Evolutionary conservation across 495 filamentous ascomycete species (phyloP).

Genomic region (Daldinia concentrica): DNA sequence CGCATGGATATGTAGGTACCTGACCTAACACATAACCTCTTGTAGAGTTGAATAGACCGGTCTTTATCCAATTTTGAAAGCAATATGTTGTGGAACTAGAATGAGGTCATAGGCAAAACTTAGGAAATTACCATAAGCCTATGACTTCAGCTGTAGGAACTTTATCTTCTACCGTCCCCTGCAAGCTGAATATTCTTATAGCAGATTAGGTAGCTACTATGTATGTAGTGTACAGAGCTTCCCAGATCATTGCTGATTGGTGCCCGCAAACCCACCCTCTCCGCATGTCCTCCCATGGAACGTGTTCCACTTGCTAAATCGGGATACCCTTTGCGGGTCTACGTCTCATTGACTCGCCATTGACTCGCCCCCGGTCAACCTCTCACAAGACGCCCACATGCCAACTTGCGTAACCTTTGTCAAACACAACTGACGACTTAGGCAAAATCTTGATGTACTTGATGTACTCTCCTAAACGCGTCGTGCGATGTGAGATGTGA

Average conservation of each 20-base stretch:
- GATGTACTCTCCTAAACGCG: slow-evolving; percentile 6
- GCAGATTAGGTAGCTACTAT: neutral
- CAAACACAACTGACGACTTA: slow-evolving; percentile 31
- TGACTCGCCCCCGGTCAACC: neutral
- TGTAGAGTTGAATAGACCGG: no score
- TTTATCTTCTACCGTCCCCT: slow-evolving; percentile 28
- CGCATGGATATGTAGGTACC: no score
- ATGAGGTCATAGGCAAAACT: neutral
- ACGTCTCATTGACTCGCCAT: slow-evolving; percentile 32
- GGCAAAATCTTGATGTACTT: slow-evolving; percentile 31
- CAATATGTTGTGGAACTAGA: neutral
- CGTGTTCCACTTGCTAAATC: slow-evolving; percentile 21
- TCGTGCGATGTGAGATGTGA: slow-evolving; percentile 10
- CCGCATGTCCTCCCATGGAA: slow-evolving; percentile 21
- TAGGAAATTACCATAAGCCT: neutral
- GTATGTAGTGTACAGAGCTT: no score
- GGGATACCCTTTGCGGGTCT: slow-evolving; percentile 19
- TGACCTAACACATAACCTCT: no score
- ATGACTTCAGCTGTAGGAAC: slow-evolving; percentile 4
- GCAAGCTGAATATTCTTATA: slow-evolving; percentile 15
- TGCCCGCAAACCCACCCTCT: slow-evolving; percentile 39
- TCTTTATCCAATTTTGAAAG: no score
- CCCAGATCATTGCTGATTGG: slow-evolving; percentile 21
- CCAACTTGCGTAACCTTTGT: slow-evolving; percentile 33
- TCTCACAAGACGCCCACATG: slow-evolving; percentile 10